Evolutionary conservation across 2,329 filamentous ascomycete genomes (phyloP), one percentile per base, ranked within the genome.

Genomic region (Colletotrichum orbiculare): DNA sequence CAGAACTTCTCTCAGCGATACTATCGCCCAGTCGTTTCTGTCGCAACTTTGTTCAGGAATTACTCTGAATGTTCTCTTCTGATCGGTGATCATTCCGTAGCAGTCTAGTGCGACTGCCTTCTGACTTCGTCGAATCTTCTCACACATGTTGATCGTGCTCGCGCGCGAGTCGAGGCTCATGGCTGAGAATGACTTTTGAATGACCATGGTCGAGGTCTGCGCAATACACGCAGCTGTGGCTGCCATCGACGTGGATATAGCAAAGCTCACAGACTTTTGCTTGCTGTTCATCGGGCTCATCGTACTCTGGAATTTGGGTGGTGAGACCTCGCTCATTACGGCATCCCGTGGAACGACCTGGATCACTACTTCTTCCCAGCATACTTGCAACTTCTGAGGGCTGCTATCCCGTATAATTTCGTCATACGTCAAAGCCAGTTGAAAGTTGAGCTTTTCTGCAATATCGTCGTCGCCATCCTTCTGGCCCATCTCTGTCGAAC

Each of bases 381-480:
- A 15, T 15, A 15, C 15, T 15, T 15, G 15, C 15, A 15, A 15
- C 15, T 15, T 15, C 15, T 2, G 15, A 15, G 15, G 15, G 15
- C 15, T 15, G 15, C 15, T 15, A 15, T 15, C 15, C 15, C 15
- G 15, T 2, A 15, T 2, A 15, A 1, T 15, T 2, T 15, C 15
- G 15, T 15, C 15, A 15, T 15, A 15, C 15, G 66, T 66, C 12
- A 67, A 6, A 2, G 50, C 56, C 11, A 67, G 33, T 3, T 50
- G 57, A 13, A 71, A 68, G 0, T 0, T 13, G 2, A 67, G 2
- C 2, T 60, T 47, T 4, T 55, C 52, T 3, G 62, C 41, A 12
- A 69, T 55, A 3, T 71, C 66, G 10, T 71, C 68, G 11, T 73
- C 70, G 2, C 69, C 67, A 11, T 66, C 62, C 6, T 52, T 34